Percentiles rank a stretch among this genome's conserved stretches.
Evolutionary conservation across 352 stramenopile genomes (phyloP).

Genomic region (Phytophthora tubulina): DNA sequence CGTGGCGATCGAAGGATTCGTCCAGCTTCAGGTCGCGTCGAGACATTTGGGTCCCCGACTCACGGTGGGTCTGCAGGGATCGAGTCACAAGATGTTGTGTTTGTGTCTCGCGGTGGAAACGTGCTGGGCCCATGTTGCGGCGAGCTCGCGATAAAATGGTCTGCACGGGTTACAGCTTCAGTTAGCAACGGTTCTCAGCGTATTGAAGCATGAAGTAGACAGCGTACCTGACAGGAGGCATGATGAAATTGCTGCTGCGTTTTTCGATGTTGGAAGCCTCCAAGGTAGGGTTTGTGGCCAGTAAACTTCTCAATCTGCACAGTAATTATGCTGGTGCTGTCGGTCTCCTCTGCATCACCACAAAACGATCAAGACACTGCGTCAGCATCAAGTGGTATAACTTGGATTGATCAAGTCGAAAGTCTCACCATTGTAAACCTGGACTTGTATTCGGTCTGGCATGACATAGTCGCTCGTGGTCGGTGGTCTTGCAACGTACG

Average conservation of each 20-base stretch:
- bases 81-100: slow-evolving; percentile 83
- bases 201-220: background rate
- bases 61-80: slow-evolving; percentile 87
- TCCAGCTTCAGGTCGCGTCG: slow-evolving; percentile 81
- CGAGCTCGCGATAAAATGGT: slow-evolving; percentile 64
- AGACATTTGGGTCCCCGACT: slow-evolving; percentile 93
- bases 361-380: background rate
- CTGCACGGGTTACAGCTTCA: slow-evolving; percentile 26
- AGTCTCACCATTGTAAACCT: slow-evolving; percentile 64
- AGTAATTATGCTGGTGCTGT: slow-evolving; percentile 57
- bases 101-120: slow-evolving; percentile 89
- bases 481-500: slow-evolving; percentile 52
- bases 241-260: slow-evolving; percentile 93
- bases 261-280: slow-evolving; percentile 90
- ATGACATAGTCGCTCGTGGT: slow-evolving; percentile 82
- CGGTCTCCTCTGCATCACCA: slow-evolving; percentile 49
- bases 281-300: slow-evolving; percentile 87
- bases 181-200: background rate
- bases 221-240: slow-evolving; percentile 79
- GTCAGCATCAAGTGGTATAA: background rate
- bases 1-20: slow-evolving; percentile 61
- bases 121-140: slow-evolving; percentile 43
- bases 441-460: slow-evolving; percentile 84
- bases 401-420: background rate
- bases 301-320: slow-evolving; percentile 85